Evolutionary conservation across 2,329 filamentous ascomycete species (phyloP).

Genomic region (Exophiala phaeomuriformis): DNA sequence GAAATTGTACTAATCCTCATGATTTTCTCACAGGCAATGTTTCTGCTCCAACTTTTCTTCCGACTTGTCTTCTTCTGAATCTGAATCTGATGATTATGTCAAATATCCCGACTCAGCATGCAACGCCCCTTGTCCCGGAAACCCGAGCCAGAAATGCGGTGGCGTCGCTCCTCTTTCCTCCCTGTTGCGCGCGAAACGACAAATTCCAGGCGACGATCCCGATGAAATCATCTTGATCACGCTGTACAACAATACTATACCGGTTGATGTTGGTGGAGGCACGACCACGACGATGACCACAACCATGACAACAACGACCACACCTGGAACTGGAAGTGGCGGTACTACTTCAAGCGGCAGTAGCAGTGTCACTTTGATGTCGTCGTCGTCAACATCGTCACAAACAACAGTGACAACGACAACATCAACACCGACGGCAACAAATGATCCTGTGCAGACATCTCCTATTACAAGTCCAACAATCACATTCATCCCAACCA

Average conservation of each 20-base stretch:
- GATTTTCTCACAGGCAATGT: conserved; percentile 10
- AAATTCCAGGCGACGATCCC: conserved; percentile 1
- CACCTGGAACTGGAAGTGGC: no score
- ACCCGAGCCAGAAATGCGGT: conserved; percentile 17
- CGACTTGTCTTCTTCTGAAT: not conserved
- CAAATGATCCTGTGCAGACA: not conserved
- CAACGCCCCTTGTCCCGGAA: conserved; percentile 19
- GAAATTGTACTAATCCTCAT: no score
- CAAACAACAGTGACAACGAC: no score
- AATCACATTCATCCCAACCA: conserved; percentile 8
- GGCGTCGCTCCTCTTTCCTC: conserved; percentile 5
- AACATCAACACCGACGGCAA: not conserved
- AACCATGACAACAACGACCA: not conserved
- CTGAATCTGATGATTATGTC: conserved; percentile 6
- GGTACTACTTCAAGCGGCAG: not conserved
- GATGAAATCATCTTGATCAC: conserved; percentile 14
- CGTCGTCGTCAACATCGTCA: conserved; percentile 2
- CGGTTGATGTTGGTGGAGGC: not conserved
- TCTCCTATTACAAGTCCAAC: not conserved
- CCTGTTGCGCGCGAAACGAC: conserved; percentile 6
- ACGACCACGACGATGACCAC: not conserved
- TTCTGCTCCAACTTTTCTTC: conserved; percentile 11
- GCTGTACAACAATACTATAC: conserved; percentile 20
- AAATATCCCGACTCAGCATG: conserved; percentile 20
- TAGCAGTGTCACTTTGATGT: not conserved